Percentiles rank a stretch among this genome's conserved stretches.
Evolutionary conservation across 164 flowering plant genomes (phyloP).

Genomic region (Tetracentron sinense): DNA sequence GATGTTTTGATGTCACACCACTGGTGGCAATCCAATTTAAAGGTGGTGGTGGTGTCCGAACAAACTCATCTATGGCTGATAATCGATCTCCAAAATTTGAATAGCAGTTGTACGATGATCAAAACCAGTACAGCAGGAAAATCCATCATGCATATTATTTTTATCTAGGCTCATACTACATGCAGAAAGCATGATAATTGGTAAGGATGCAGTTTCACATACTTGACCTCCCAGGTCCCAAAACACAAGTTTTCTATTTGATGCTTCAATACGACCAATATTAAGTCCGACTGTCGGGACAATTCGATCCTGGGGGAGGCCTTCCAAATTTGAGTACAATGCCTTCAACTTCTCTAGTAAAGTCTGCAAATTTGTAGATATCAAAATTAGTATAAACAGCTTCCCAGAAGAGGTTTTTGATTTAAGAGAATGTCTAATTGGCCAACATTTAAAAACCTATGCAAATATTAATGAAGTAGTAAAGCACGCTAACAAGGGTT

Average conservation of each 20-base stretch:
- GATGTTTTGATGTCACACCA: too few relatives aligned
- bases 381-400: background rate
- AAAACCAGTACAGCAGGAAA: too few relatives aligned
- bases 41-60: too few relatives aligned
- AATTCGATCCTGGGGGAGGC: constrained; percentile 93
- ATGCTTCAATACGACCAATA: constrained; percentile 84
- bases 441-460: background rate
- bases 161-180: too few relatives aligned
- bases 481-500: background rate
- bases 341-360: constrained; percentile 89
- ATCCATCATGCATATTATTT: too few relatives aligned
- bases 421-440: background rate
- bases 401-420: background rate
- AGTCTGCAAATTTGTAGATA: constrained; percentile 43
- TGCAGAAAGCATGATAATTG: background rate
- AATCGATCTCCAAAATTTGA: too few relatives aligned
- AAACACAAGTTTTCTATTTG: constrained; percentile 82
- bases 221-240: constrained; percentile 99
- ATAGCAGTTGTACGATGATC: too few relatives aligned
- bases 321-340: constrained; percentile 74
- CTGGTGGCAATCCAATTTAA: too few relatives aligned
- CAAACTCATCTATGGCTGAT: too few relatives aligned
- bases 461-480: background rate
- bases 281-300: constrained; percentile 98
- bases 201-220: constrained; percentile 14